These are phyloP conservation scores for Clarkia xantiana DNA, from an alignment of 345 rosid species.

Conservation along the genomic window DNA sequence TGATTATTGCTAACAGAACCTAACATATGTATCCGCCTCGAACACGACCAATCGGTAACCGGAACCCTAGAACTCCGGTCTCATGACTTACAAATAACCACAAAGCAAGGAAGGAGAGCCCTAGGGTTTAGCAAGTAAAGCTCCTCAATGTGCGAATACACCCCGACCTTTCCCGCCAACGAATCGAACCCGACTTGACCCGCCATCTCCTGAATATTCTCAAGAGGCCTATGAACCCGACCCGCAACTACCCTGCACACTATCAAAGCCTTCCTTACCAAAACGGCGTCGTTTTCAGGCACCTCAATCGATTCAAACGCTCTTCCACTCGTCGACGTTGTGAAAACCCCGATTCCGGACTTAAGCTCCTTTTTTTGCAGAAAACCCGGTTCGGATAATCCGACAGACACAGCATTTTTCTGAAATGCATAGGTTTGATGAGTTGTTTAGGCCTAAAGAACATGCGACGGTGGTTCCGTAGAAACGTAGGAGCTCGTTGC, in stretches of 20 bases:
- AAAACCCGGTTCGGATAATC: slow-evolving; percentile 67
- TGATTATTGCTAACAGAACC: too few species aligned
- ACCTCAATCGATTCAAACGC: slow-evolving; percentile 57
- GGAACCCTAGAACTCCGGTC: neutral
- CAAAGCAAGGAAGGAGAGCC: slow-evolving; percentile 55
- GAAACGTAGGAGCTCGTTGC: slow-evolving; percentile 88
- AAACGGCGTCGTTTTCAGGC: slow-evolving; percentile 28
- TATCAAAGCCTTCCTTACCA: slow-evolving; percentile 63
- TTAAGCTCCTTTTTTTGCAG: slow-evolving; percentile 63
- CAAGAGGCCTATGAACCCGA: slow-evolving; percentile 86
- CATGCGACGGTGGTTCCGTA: slow-evolving; percentile 78
- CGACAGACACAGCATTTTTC: slow-evolving; percentile 76
- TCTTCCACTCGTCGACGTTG: slow-evolving; percentile 89
- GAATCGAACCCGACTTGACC: slow-evolving; percentile 90
- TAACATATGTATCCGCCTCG: too few species aligned
- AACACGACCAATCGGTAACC: neutral
- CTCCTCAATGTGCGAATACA: slow-evolving; percentile 86
- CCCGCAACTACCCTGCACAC: slow-evolving; percentile 97
- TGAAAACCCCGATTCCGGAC: slow-evolving; percentile 75
- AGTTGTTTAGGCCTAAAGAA: slow-evolving; percentile 72
- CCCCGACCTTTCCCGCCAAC: slow-evolving; percentile 87
- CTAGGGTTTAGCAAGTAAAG: slow-evolving; percentile 85
- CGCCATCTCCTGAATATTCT: slow-evolving; percentile 67
- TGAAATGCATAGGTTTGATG: slow-evolving; percentile 59
- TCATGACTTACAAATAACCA: slow-evolving; percentile 59